Conservation (phyloP, 78 protist species). For the Dictyostelium capitatum region DNA sequence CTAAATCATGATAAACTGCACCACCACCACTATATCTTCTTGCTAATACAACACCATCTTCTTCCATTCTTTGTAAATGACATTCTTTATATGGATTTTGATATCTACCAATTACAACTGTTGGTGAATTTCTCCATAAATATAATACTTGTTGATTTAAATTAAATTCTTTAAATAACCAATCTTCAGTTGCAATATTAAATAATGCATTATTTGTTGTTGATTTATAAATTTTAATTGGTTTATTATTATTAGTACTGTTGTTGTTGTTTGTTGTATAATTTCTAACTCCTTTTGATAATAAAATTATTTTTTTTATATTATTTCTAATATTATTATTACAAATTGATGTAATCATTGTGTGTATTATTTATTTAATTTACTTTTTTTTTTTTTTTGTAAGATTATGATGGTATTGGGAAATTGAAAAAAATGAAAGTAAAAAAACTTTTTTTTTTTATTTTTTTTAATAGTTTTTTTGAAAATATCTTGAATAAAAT, state of each 20-base stretch:
- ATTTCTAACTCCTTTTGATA: not conserved
- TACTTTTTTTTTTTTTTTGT: too few relatives aligned
- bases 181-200: slow-evolving; percentile 92
- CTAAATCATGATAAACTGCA: slow-evolving; percentile 90
- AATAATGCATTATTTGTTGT: slow-evolving; percentile 83
- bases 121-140: slow-evolving; percentile 89
- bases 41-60: slow-evolving; percentile 60
- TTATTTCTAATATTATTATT: too few relatives aligned
- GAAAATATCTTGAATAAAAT: too few relatives aligned
- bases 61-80: slow-evolving; percentile 83
- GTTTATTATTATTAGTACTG: not conserved
- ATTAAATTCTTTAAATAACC: slow-evolving; percentile 79
- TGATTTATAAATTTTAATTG: slow-evolving; percentile 48
- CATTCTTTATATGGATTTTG: slow-evolving; percentile 91
- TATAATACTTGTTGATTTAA: slow-evolving; percentile 59
- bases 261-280: not conserved
- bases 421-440: too few relatives aligned
- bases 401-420: too few relatives aligned
- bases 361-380: too few relatives aligned
- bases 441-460: too few relatives aligned
- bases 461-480: too few relatives aligned
- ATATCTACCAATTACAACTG: slow-evolving; percentile 90
- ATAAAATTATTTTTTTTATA: too few relatives aligned
- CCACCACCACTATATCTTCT: slow-evolving; percentile 87
- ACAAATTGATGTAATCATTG: too few relatives aligned